phyloP scores from a whole-genome alignment of 2,329 filamentous ascomycete genomes.

The Fusarium euwallaceae region DNA sequence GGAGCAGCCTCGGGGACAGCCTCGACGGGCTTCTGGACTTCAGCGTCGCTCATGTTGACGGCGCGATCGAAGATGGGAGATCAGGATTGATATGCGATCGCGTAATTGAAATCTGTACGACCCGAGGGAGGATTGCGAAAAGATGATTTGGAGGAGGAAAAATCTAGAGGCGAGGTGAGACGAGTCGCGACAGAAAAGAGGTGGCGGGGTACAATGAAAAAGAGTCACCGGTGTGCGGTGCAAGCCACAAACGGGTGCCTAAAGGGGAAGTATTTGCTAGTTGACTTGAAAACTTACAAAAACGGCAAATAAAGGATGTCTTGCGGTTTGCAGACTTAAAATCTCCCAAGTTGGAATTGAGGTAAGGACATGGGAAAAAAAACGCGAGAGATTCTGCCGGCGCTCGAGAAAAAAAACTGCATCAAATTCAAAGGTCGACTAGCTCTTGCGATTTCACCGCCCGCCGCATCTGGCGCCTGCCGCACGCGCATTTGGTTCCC shows the following conservation, averaged over 20 bases:
- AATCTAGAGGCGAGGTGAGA: conserved; percentile 36
- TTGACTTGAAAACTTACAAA: conserved; percentile 25
- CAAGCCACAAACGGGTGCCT: conserved; percentile 14
- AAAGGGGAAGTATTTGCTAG: not conserved
- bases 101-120: conserved; percentile 12
- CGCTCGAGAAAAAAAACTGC: conserved; percentile 39
- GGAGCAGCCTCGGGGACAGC: conserved; percentile 47
- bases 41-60: conserved; percentile 55
- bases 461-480: conserved; percentile 42
- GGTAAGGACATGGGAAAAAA: conserved; percentile 22
- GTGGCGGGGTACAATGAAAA: conserved; percentile 46
- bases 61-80: conserved; percentile 18
- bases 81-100: conserved; percentile 24
- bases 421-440: conserved; percentile 36
- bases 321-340: not conserved
- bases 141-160: conserved; percentile 8
- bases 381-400: conserved; percentile 46
- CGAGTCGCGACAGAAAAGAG: conserved; percentile 43
- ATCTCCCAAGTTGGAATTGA: conserved; percentile 22
- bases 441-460: conserved; percentile 49
- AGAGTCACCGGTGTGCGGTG: conserved; percentile 44
- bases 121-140: conserved; percentile 7
- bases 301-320: not conserved
- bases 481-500: not conserved
- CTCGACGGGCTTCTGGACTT: conserved; percentile 57